Evolutionary conservation across 1,284 basidiomycete genomes (phyloP).

Genomic region (Apiotrichum gamsii): DNA sequence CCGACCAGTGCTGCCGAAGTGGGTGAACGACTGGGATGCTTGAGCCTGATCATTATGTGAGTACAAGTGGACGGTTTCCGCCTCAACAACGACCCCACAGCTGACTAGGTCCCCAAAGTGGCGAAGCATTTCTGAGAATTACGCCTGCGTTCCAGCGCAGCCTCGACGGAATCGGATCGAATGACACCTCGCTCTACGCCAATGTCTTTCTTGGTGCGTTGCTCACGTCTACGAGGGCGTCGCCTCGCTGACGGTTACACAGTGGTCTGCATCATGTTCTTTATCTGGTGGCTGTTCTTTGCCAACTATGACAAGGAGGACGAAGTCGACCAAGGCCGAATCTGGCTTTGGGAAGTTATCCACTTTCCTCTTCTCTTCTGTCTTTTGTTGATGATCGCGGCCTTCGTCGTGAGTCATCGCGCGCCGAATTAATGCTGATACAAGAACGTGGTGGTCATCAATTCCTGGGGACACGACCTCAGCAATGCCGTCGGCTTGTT

Average conservation of each 20-base stretch:
- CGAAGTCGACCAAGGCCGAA: constrained; percentile 7
- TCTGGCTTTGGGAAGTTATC: constrained; percentile 21
- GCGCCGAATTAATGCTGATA: neutral
- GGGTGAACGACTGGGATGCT: constrained; percentile 24
- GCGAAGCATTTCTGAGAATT: constrained; percentile 24
- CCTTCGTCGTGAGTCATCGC: neutral
- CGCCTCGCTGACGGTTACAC: no score
- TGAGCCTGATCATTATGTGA: constrained; percentile 34
- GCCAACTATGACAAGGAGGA: constrained; percentile 18
- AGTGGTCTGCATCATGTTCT: constrained; percentile 26
- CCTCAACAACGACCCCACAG: constrained; percentile 1
- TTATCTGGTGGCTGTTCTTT: constrained; percentile 30
- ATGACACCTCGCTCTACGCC: neutral
- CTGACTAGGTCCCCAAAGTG: constrained; percentile 1
- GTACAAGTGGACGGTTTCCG: no score
- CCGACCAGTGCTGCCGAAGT: neutral
- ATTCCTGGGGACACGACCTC: neutral
- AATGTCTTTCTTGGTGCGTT: constrained; percentile 9
- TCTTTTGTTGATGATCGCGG: constrained; percentile 6
- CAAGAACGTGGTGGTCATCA: neutral
- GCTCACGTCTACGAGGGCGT: no score
- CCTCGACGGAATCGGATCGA: neutral
- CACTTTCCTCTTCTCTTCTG: constrained; percentile 13
- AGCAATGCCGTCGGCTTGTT: neutral
- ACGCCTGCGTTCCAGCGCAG: neutral